Evolutionary conservation across 345 rosid genomes (phyloP), one percentile per base, ranked within the genome.

Genomic region (Crucihimalaya himalaica): DNA sequence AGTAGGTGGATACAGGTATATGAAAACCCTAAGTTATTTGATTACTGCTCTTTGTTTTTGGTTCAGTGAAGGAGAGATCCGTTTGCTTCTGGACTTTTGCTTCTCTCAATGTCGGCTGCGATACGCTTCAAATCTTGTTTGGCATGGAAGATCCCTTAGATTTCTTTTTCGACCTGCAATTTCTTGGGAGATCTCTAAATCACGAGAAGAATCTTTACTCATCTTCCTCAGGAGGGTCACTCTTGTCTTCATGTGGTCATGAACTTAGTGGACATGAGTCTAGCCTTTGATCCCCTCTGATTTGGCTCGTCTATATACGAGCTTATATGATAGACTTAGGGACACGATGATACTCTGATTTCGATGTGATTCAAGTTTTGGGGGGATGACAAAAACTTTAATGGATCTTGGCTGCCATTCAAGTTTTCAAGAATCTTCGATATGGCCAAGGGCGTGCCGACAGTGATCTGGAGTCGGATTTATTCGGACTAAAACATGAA

Each of bases 11-110:
- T 15, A 31, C 78, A 81, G 81, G 80, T 79, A 68, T 56, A 56
- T 51, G 73, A 76, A 82, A 82, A 42, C 53, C 81, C 79, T 73
- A 56, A 76, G 77, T 66, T 73, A 14, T 72, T 81, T 74, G 75
- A 82, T 84, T 74, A 67, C 72, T 78, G 67, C 72, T 55, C 29
- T 68, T 52, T 67, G 71, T 37, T 50, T 52, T 68, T 53, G 72
- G 21, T 48, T 68, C 53, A 9, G 20, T 20, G 14, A 48, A 20
- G 27, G 27, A 19, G 53, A 48, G 27, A 48, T 48, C 53, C 1
- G 23, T 20, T n/a, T n/a, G n/a, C n/a, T n/a, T n/a, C n/a, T n/a
- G n/a, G n/a, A n/a, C n/a, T n/a, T n/a, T 42, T 42, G 55, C 6
- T 34, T 65, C 55, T n/a, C 12, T 63, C 40, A 16, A 25, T 47